A percentile compares a stretch with the other conserved stretches of the same genome.
Conservation (phyloP, 805 yeast species). For the Kuraishia hungarica region DNA sequence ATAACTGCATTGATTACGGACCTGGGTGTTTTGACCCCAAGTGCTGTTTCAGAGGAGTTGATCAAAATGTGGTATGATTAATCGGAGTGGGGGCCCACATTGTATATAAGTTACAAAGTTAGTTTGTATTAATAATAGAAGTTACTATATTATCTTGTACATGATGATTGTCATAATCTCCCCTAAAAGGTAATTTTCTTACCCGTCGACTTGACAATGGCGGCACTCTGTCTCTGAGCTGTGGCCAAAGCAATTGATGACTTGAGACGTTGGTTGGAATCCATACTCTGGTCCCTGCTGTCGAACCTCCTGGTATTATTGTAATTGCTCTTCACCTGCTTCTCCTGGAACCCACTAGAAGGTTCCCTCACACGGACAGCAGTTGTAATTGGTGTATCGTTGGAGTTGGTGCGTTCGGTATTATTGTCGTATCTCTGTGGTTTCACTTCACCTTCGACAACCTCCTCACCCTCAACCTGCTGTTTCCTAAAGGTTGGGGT, state of each 20-base stretch:
- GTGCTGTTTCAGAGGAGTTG: constrained; percentile 97
- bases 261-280: constrained; percentile 40
- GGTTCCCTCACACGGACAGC: constrained; percentile 4
- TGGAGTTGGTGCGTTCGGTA: constrained; percentile 8
- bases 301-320: constrained; percentile 9
- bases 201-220: constrained; percentile 86
- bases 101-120: too few relatives aligned
- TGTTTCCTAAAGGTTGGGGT: constrained; percentile 32
- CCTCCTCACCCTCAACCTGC: constrained; percentile 15
- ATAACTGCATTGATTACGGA: constrained; percentile 95
- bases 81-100: too few relatives aligned
- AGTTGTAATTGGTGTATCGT: not conserved
- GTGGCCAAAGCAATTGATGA: constrained; percentile 83
- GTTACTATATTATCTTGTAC: not conserved
- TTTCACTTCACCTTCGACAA: constrained; percentile 2
- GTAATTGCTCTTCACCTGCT: constrained; percentile 16
- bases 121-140: too few relatives aligned
- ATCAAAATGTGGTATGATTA: constrained; percentile 97
- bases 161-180: too few relatives aligned
- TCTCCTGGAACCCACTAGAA: constrained; percentile 11
- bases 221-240: constrained; percentile 85
- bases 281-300: constrained; percentile 15
- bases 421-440: not conserved
- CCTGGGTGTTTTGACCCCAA: constrained; percentile 92
- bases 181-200: constrained; percentile 70